Conservation (phyloP, 1,284 basidiomycete genomes). For the Chalciporus sp. region DNA sequence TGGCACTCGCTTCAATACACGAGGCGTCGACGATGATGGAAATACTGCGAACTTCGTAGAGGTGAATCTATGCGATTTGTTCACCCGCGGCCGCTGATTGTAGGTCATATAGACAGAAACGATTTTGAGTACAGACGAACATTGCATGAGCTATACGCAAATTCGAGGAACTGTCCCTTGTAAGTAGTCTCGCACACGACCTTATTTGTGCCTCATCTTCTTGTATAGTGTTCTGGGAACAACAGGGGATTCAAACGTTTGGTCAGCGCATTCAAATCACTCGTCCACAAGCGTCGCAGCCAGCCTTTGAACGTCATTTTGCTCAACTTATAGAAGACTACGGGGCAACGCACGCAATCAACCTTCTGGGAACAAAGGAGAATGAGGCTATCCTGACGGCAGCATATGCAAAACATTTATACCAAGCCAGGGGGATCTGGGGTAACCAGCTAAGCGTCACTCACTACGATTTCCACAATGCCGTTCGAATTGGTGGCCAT, state of each 20-base stretch:
- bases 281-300: constrained; percentile 93
- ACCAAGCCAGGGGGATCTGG: constrained; percentile 57
- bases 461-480: constrained; percentile 93
- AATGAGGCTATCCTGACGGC: constrained; percentile 85
- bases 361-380: constrained; percentile 88
- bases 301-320: constrained; percentile 95
- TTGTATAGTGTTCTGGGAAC: constrained; percentile 91
- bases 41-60: constrained; percentile 98
- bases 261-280: constrained; percentile 92
- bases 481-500: constrained; percentile 83
- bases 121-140: constrained; percentile 81
- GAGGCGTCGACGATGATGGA: constrained; percentile 97
- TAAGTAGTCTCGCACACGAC: constrained; percentile 45
- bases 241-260: constrained; percentile 90
- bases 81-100: constrained; percentile 6
- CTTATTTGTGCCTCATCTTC: constrained; percentile 17
- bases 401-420: constrained; percentile 81
- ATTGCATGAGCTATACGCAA: constrained; percentile 90
- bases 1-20: constrained; percentile 95
- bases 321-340: constrained; percentile 85
- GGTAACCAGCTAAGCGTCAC: constrained; percentile 73
- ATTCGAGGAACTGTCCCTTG: constrained; percentile 92
- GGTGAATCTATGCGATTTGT: constrained; percentile 44
- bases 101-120: constrained; percentile 80
- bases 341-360: constrained; percentile 80